A percentile compares a stretch with the other conserved stretches of the same genome.
phyloP scores from a whole-genome alignment of 2,329 filamentous ascomycete genomes.

The Nigrograna mackinnonii region DNA sequence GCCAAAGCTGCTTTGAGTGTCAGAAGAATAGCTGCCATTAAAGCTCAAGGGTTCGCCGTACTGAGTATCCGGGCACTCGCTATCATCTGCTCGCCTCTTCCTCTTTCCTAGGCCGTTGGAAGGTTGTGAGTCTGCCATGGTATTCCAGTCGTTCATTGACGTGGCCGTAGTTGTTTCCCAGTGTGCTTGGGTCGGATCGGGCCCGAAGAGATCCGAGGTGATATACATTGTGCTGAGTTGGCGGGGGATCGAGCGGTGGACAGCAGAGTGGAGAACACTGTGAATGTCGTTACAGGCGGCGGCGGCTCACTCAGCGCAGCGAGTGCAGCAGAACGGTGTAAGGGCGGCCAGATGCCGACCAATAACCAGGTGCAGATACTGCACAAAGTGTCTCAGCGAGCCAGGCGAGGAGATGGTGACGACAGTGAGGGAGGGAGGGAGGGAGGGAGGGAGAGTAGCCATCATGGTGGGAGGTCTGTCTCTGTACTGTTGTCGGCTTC shows the following conservation, averaged over 20 bases:
- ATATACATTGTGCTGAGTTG: slow-evolving; percentile 35
- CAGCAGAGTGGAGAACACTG: slow-evolving; percentile 4
- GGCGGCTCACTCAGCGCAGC: background rate
- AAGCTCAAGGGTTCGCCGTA: too few relatives aligned
- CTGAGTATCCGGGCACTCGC: slow-evolving; percentile 11
- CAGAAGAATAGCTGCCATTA: too few relatives aligned
- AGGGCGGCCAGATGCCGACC: too few relatives aligned
- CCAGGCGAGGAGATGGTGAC: slow-evolving; percentile 3
- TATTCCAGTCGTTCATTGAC: slow-evolving; percentile 12
- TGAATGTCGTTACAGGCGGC: too few relatives aligned
- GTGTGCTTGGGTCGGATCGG: slow-evolving; percentile 15
- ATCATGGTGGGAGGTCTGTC: too few relatives aligned
- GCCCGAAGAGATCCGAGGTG: slow-evolving; percentile 38
- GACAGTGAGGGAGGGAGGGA: slow-evolving; percentile 1
- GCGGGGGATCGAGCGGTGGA: slow-evolving; percentile 9
- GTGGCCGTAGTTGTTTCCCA: slow-evolving; percentile 7
- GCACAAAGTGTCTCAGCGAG: background rate
- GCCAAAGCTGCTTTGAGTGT: too few relatives aligned
- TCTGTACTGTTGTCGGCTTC: too few relatives aligned
- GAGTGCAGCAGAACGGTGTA: background rate
- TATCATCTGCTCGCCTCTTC: slow-evolving; percentile 23
- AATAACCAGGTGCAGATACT: background rate
- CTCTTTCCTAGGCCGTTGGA: slow-evolving; percentile 30
- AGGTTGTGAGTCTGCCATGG: slow-evolving; percentile 23
- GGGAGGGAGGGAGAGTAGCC: too few relatives aligned